Conservation (phyloP, 257 asterid species). For the Coffea canephora region DNA sequence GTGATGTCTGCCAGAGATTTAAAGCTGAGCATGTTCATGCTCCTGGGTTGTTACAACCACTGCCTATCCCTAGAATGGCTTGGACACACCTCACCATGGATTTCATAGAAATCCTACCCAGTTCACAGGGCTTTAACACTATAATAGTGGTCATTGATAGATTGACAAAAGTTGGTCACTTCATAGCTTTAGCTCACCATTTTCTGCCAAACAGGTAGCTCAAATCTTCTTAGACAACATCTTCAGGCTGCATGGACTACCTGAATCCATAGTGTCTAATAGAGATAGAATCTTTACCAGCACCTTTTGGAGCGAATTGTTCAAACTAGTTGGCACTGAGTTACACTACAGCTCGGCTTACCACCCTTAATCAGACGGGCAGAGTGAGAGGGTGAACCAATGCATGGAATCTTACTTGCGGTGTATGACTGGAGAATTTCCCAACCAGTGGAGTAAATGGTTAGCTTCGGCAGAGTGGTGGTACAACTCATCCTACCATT, state of each 20-base stretch:
- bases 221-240: background rate
- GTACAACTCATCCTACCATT: background rate
- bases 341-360: background rate
- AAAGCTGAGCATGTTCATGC: background rate
- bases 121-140: accelerated
- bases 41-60: background rate
- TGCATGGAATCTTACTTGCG: no score
- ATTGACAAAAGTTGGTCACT: background rate
- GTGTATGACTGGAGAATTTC: background rate
- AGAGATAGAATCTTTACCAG: background rate
- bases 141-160: background rate
- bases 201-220: background rate
- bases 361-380: background rate
- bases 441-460: background rate
- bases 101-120: background rate
- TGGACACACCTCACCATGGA: background rate
- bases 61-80: background rate
- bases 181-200: background rate
- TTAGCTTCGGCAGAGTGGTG: background rate
- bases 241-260: background rate
- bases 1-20: background rate
- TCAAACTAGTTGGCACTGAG: background rate
- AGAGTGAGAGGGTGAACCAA: background rate
- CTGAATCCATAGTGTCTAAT: background rate
- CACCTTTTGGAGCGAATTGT: background rate